Conservation (phyloP, 805 yeast genomes). For the Jamesozyma piceae region DNA sequence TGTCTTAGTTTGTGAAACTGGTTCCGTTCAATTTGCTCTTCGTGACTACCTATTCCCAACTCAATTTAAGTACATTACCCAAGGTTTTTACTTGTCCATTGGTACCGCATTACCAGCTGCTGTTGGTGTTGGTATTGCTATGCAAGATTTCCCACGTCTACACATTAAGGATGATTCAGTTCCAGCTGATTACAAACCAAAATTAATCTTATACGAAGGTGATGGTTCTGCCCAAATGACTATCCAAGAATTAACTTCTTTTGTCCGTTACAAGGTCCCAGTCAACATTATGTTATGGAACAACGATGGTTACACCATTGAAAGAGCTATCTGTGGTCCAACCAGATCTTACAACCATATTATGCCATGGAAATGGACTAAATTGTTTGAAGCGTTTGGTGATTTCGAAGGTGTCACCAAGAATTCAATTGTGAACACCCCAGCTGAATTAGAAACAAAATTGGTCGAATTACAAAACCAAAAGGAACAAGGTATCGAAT, state of each 20-base stretch:
- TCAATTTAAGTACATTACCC: constrained; percentile 46
- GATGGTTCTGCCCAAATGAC: constrained; percentile 97
- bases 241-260: constrained; percentile 68
- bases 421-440: constrained; percentile 30
- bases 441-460: constrained; percentile 33
- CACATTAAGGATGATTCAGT: constrained; percentile 23
- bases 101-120: constrained; percentile 86
- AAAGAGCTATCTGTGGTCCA: constrained; percentile 76
- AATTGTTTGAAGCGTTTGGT: constrained; percentile 58
- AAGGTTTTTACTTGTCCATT: constrained; percentile 73
- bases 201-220: constrained; percentile 72
- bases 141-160: constrained; percentile 38
- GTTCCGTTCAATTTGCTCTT: constrained; percentile 71
- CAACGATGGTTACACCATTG: constrained; percentile 85
- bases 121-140: constrained; percentile 71
- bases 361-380: constrained; percentile 73
- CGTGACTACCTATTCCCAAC: constrained; percentile 57
- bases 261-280: constrained; percentile 46
- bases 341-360: constrained; percentile 72
- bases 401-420: constrained; percentile 32
- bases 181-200: constrained; percentile 30
- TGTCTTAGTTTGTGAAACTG: constrained; percentile 70
- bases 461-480: constrained; percentile 31
- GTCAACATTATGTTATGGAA: constrained; percentile 71
- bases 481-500: constrained; percentile 33